Percentiles rank a stretch among this genome's conserved stretches.
Conservation (phyloP, 495 filamentous ascomycete species). For the Penicillium paradoxum region DNA sequence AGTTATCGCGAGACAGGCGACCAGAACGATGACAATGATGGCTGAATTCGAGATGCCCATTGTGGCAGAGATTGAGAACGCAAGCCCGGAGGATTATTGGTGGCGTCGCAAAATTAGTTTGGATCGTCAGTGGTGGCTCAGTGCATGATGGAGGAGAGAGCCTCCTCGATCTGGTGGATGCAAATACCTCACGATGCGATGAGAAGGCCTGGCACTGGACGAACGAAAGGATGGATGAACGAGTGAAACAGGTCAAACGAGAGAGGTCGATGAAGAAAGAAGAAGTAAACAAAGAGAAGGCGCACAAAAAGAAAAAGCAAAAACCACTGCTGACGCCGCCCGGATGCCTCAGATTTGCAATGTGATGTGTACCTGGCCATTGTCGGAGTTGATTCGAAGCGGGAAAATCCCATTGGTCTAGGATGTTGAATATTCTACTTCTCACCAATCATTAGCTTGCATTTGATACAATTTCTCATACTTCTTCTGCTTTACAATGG, state of each 20-base stretch:
- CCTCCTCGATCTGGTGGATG: neutral
- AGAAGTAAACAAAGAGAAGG: neutral
- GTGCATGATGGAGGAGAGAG: slow-evolving; percentile 2
- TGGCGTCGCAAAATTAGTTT: neutral
- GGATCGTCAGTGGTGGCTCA: neutral
- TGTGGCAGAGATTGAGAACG: neutral
- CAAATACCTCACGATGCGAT: neutral
- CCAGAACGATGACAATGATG: slow-evolving; percentile 42
- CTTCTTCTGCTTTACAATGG: neutral
- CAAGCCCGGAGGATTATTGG: neutral
- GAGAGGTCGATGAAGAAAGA: neutral
- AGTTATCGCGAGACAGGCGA: slow-evolving; percentile 32
- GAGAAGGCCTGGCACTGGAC: neutral
- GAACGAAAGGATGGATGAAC: neutral
- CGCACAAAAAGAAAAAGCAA: neutral
- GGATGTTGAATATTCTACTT: neutral
- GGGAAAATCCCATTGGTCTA: neutral
- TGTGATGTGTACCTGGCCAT: neutral
- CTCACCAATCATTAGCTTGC: neutral
- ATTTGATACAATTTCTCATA: neutral
- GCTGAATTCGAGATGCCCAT: slow-evolving; percentile 32
- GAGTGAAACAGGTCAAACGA: neutral
- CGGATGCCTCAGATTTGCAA: neutral
- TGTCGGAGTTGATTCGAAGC: neutral
- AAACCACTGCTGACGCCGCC: neutral